Evolutionary conservation across 768 basidiomycete species (phyloP), one percentile per base, ranked within the genome.

Genomic region (Boletus pseudopeckii): DNA sequence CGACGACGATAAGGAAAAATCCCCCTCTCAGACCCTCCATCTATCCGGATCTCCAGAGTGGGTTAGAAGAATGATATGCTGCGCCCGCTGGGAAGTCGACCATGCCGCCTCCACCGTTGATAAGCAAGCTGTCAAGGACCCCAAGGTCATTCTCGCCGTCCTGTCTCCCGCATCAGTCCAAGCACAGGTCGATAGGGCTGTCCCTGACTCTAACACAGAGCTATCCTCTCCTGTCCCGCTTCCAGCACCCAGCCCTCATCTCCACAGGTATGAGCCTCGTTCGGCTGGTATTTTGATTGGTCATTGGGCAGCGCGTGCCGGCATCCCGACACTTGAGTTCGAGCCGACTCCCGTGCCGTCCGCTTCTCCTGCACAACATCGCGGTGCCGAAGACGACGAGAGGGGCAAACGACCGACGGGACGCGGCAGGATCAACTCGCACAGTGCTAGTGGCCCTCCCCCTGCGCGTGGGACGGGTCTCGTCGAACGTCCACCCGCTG

Each of bases 61-160:
- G 90, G 80, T 92, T 28, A 82, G 90, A 57, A 80, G 90, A 53
- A 88, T 87, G 33, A 85, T 92, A 53, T 92, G 87, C 64, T 91
- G 90, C 64, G 87, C 86, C 3, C 80, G 79, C 17, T 92, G 86
- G 86, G 88, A 90, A 64, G 67, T 78, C 39, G 78, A 86, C 44
- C 75, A 85, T 52, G 78, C 79, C n/a, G 54, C 61, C 17, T 54
- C 69, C 5, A 71, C 74, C 32, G 42, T 61, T 33, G 63, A 70
- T 26, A 62, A 64, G 0, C 41, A 54, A 20, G 18, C 41, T 7
- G 28, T 58, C 13, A 63, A 63, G 43, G 56, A 70, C 8, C 74
- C 73, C 42, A 84, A 81, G 58, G 83, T 88, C 44, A 76, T 84
- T 15, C 72, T 91, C 15, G 90, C 89, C 9, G 76, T 88, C 15